Conservation (phyloP, 352 stramenopile species). For the Pythium chondricola region DNA sequence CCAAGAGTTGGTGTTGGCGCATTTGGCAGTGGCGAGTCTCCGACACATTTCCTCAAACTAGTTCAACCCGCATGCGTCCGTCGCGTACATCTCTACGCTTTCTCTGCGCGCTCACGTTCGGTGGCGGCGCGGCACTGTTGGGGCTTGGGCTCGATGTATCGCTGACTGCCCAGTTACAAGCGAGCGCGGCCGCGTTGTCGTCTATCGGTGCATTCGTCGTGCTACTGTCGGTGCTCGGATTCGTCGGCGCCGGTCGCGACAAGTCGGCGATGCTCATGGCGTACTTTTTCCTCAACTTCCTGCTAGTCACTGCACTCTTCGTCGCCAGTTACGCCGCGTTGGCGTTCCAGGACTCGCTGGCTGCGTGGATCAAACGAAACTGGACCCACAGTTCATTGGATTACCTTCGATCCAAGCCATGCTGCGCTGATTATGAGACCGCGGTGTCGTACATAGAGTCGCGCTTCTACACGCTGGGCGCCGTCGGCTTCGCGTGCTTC, state of each 20-base stretch:
- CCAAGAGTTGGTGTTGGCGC: too few species aligned
- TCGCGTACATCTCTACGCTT: slow-evolving; percentile 56
- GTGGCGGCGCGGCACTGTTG: slow-evolving; percentile 39
- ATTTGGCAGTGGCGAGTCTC: too few species aligned
- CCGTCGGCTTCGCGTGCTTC: slow-evolving; percentile 38
- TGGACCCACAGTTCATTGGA: slow-evolving; percentile 43
- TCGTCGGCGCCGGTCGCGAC: slow-evolving; percentile 52
- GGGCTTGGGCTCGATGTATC: slow-evolving; percentile 50
- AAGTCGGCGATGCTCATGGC: slow-evolving; percentile 62
- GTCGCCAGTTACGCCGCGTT: slow-evolving; percentile 58
- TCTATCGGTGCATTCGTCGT: slow-evolving; percentile 38
- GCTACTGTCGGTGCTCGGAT: slow-evolving; percentile 51
- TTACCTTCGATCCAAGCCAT: slow-evolving; percentile 34
- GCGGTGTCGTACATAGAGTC: slow-evolving; percentile 41
- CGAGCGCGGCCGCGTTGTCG: slow-evolving; percentile 41
- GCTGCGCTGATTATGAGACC: slow-evolving; percentile 52
- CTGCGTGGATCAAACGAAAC: slow-evolving; percentile 74
- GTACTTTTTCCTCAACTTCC: slow-evolving; percentile 75
- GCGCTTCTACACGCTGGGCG: slow-evolving; percentile 41
- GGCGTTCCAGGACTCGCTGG: slow-evolving; percentile 55
- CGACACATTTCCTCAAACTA: too few species aligned
- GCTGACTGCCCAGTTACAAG: slow-evolving; percentile 35
- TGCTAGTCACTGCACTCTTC: slow-evolving; percentile 54
- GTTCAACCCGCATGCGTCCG: slow-evolving; percentile 39
- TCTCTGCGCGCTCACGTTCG: slow-evolving; percentile 52